phyloP scores from a whole-genome alignment of 306 rosid genomes.

The Cicer bijugum region DNA sequence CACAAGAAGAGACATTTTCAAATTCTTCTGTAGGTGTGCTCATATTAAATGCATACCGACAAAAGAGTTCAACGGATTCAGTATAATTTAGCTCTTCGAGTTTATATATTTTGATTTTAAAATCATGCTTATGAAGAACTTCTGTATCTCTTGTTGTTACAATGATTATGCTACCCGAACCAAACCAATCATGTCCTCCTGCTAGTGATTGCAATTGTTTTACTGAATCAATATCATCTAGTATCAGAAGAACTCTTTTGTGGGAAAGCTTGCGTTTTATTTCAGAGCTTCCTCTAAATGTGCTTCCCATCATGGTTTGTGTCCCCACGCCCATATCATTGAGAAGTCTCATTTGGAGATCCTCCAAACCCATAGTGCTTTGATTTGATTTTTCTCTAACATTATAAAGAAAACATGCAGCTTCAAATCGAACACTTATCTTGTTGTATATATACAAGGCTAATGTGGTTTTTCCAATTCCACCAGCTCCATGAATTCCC shows the following conservation, averaged over 20 bases:
- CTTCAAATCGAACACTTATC: neutral
- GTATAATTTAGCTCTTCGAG: neutral
- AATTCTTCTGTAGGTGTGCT: neutral
- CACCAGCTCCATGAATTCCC: neutral
- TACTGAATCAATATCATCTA: neutral
- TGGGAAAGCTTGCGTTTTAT: neutral
- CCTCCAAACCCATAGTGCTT: neutral
- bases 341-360: neutral
- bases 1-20: neutral
- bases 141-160: conserved; percentile 5
- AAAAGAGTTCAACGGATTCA: conserved; percentile 3
- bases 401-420: neutral
- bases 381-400: neutral
- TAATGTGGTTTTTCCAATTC: conserved; percentile 2
- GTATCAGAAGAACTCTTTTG: neutral
- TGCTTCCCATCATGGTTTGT: neutral
- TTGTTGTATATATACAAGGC: neutral
- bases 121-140: neutral
- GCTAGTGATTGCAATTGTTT: neutral
- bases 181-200: conserved; percentile 3
- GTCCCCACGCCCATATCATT: neutral
- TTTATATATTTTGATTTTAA: neutral
- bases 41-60: neutral
- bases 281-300: neutral
- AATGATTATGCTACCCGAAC: neutral